Evolutionary conservation across 148 eudicot species (phyloP).

Genomic region (Arctostaphylos glauca): DNA sequence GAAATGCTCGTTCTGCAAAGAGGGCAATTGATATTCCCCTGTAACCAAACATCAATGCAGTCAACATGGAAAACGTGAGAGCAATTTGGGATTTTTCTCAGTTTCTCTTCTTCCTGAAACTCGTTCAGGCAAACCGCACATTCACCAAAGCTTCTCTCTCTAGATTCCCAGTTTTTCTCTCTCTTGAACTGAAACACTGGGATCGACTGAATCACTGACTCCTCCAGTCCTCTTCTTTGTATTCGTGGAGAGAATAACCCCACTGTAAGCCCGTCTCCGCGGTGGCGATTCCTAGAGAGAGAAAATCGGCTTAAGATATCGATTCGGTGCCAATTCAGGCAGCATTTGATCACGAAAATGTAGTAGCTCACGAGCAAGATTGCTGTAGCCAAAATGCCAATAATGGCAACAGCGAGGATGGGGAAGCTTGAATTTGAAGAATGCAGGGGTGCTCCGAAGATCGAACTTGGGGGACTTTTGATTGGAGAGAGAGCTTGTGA

Average conservation of each 20-base stretch:
- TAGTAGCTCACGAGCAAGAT: constrained; percentile 67
- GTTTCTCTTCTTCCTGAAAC: constrained; percentile 63
- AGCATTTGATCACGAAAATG: constrained; percentile 82
- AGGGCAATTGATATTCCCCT: constrained; percentile 75
- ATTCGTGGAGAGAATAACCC: constrained; percentile 21
- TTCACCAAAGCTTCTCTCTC: constrained; percentile 29
- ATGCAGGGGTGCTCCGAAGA: constrained; percentile 20
- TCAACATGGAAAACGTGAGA: constrained; percentile 81
- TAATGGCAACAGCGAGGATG: constrained; percentile 67
- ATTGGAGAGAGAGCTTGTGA: constrained; percentile 9
- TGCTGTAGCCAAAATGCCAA: constrained; percentile 70
- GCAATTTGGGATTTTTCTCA: constrained; percentile 72
- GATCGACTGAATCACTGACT: constrained; percentile 64
- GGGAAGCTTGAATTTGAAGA: constrained; percentile 52
- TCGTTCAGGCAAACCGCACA: constrained; percentile 83
- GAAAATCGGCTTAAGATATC: constrained; percentile 48
- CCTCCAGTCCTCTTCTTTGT: constrained; percentile 57
- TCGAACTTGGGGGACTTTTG: constrained; percentile 15
- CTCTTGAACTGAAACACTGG: constrained; percentile 53
- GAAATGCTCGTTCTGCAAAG: constrained; percentile 76
- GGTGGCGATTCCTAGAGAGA: constrained; percentile 24
- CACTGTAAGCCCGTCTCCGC: constrained; percentile 14
- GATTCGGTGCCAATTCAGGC: constrained; percentile 55
- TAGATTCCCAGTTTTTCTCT: not conserved
- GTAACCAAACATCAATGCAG: constrained; percentile 93